Conservation (phyloP, 768 basidiomycete species). For the Tubosaeta brunneosetosa region DNA sequence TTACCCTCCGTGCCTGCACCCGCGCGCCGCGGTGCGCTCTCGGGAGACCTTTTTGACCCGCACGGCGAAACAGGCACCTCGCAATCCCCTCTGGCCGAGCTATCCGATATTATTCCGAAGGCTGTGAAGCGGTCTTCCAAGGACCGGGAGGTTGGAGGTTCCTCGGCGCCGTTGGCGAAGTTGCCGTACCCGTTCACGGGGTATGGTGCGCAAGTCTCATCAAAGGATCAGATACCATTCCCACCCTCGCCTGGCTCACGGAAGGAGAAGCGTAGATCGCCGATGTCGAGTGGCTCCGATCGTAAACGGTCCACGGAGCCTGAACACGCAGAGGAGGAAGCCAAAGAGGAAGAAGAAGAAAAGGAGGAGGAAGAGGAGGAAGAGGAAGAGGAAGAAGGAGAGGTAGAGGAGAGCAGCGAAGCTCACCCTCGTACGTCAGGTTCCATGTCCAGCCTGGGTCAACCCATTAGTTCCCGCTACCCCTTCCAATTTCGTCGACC, state of each 20-base stretch:
- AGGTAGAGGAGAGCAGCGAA: conserved; percentile 37
- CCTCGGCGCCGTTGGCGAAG: conserved; percentile 42
- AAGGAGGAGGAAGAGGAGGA: conserved; percentile 33
- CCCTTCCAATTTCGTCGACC: conserved; percentile 62
- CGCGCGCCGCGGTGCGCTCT: conserved; percentile 54
- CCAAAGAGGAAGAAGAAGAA: conserved; percentile 16
- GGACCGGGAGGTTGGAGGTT: conserved; percentile 40
- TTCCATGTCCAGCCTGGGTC: conserved; percentile 83
- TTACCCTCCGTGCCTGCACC: conserved; percentile 47
- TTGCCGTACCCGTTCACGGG: conserved; percentile 71
- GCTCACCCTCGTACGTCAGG: conserved; percentile 67
- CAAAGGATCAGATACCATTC: conserved; percentile 67
- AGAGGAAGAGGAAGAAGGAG: conserved; percentile 38
- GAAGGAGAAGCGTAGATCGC: conserved; percentile 34
- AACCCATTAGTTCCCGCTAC: conserved; percentile 65
- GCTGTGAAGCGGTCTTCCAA: conserved; percentile 43
- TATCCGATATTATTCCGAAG: conserved; percentile 41
- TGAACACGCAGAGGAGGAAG: conserved; percentile 18
- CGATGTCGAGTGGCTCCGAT: conserved; percentile 23
- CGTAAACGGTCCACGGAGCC: conserved; percentile 30
- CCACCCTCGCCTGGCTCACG: conserved; percentile 55
- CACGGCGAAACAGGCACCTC: conserved; percentile 25
- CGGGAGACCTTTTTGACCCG: conserved; percentile 63
- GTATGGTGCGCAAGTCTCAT: conserved; percentile 56
- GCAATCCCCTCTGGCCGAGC: conserved; percentile 25